phyloP scores from a whole-genome alignment of 1,139 yeast species.

The Yamadazyma dushanensis region DNA sequence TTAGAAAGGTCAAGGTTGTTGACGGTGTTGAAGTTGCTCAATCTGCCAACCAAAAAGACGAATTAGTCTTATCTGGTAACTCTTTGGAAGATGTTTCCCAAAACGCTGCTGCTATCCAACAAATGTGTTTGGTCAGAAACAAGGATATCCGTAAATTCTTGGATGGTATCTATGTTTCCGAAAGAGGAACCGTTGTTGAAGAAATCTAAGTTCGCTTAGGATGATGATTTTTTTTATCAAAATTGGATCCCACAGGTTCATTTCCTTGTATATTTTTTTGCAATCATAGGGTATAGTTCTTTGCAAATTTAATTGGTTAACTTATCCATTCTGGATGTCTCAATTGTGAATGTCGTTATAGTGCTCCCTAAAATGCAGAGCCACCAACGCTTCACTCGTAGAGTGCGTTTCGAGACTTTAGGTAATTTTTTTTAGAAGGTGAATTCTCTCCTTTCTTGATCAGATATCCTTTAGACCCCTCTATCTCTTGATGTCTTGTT shows the following conservation, averaged over 20 bases:
- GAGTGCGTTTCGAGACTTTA: conserved; percentile 14
- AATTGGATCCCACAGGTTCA: not conserved
- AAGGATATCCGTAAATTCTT: conserved; percentile 99
- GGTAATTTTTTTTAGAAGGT: conserved; percentile 10
- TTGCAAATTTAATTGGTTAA: conserved; percentile 28
- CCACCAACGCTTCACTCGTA: conserved; percentile 36
- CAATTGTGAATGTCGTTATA: conserved; percentile 42
- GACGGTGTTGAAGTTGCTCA: conserved; percentile 88
- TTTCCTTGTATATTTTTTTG: conserved; percentile 11
- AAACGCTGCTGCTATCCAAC: conserved; percentile 98
- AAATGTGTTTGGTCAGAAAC: conserved; percentile 98
- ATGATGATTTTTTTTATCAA: conserved; percentile 1
- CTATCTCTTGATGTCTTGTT: no score
- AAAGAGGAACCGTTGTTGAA: conserved; percentile 83
- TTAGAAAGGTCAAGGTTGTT: conserved; percentile 78
- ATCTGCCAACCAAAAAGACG: conserved; percentile 90
- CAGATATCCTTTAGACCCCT: no score
- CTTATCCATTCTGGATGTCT: conserved; percentile 29
- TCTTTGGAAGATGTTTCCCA: conserved; percentile 97
- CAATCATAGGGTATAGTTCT: conserved; percentile 24
- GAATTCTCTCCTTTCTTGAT: no score
- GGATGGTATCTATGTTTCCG: conserved; percentile 99
- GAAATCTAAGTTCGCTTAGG: conserved; percentile 43
- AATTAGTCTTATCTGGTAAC: conserved; percentile 90
- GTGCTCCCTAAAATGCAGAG: conserved; percentile 56